A percentile compares a stretch with the other conserved stretches of the same genome.
Evolutionary conservation across 2,329 filamentous ascomycete genomes (phyloP).

Genomic region (Diaporthe ilicicola): DNA sequence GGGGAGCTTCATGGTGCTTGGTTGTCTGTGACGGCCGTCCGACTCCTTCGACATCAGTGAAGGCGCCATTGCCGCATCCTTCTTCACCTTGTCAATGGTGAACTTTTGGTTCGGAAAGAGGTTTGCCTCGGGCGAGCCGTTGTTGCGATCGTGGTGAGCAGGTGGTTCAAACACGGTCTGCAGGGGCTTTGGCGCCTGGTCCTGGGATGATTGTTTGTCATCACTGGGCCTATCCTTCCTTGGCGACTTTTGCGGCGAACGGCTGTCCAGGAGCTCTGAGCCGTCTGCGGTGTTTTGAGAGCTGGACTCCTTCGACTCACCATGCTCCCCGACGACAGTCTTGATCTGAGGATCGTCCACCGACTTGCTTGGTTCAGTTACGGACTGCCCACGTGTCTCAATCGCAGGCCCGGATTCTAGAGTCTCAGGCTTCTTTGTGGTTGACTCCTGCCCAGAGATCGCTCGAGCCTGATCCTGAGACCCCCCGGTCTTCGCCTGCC

Average conservation of each 20-base stretch:
- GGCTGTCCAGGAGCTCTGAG: slow-evolving; percentile 41
- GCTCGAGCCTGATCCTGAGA: slow-evolving; percentile 1
- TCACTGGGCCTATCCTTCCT: slow-evolving; percentile 14
- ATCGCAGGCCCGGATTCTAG: background rate
- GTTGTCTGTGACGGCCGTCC: background rate
- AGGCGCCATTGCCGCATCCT: background rate
- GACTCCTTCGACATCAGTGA: background rate
- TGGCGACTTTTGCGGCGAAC: slow-evolving; percentile 11
- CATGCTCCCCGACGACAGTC: background rate
- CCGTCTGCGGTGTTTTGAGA: slow-evolving; percentile 44
- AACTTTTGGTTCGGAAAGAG: slow-evolving; percentile 29
- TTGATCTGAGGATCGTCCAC: background rate
- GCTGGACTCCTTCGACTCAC: background rate
- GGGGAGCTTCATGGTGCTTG: background rate
- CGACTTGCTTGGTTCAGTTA: background rate
- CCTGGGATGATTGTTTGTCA: background rate
- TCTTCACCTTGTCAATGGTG: slow-evolving; percentile 28
- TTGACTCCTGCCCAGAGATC: background rate
- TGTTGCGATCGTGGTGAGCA: background rate
- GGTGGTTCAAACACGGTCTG: slow-evolving; percentile 12
- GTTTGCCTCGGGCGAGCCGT: slow-evolving; percentile 17
- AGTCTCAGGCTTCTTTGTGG: slow-evolving; percentile 17
- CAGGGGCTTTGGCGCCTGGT: slow-evolving; percentile 5
- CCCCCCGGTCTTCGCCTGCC: slow-evolving; percentile 16
- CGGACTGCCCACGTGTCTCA: background rate